phyloP scores from a whole-genome alignment of 345 rosid species.

The Cardamine chenopodiifolia region DNA sequence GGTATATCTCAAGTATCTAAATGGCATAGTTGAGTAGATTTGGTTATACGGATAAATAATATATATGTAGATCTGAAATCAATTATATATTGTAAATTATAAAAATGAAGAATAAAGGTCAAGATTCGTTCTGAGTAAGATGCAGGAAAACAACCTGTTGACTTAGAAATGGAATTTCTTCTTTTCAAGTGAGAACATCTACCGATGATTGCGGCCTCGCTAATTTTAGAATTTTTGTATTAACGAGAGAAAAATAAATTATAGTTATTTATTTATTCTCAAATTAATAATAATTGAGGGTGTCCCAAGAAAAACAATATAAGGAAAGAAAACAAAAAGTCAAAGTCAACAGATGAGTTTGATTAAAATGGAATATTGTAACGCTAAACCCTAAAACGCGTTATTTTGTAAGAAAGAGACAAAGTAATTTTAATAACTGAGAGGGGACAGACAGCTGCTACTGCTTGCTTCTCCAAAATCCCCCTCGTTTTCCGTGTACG shows the following conservation, averaged over 20 bases:
- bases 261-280: background rate
- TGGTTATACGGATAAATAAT: background rate
- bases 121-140: conserved; percentile 32
- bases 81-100: background rate
- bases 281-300: background rate
- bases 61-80: background rate
- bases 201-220: conserved; percentile 65
- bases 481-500: conserved; percentile 67
- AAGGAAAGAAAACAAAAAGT: conserved; percentile 30
- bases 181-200: conserved; percentile 46
- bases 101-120: conserved; percentile 25
- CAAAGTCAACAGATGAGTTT: conserved; percentile 53
- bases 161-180: conserved; percentile 29
- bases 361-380: conserved; percentile 29
- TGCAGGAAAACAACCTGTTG: conserved; percentile 43
- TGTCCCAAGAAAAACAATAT: conserved; percentile 8
- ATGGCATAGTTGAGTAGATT: background rate
- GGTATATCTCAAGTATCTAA: background rate
- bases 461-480: conserved; percentile 37
- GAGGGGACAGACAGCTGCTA: conserved; percentile 47
- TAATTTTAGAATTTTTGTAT: background rate
- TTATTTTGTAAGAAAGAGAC: conserved; percentile 42
- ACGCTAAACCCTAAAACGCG: conserved; percentile 53
- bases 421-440: conserved; percentile 47
- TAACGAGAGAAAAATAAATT: background rate